Evolutionary conservation across 352 stramenopile species (phyloP).

Genomic region (Phytophthora quininea): DNA sequence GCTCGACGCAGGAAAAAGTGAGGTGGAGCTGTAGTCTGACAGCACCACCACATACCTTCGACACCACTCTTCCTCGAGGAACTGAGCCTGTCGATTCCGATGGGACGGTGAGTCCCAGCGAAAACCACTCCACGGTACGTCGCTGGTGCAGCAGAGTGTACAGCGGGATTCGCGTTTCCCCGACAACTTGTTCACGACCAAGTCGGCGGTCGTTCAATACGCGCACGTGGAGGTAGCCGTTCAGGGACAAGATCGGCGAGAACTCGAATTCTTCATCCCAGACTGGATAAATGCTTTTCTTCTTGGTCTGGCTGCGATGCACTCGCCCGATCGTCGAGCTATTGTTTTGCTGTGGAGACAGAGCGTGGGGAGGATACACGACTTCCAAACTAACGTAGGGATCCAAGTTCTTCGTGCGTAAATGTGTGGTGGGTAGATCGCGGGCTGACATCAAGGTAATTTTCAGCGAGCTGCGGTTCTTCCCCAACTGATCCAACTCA

Average conservation of each 20-base stretch:
- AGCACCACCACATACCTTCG: constrained; percentile 45
- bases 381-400: constrained; percentile 71
- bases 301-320: constrained; percentile 69
- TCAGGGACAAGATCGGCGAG: constrained; percentile 61
- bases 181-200: constrained; percentile 69
- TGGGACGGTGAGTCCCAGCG: constrained; percentile 39
- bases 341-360: constrained; percentile 10
- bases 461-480: constrained; percentile 59
- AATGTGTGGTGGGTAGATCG: constrained; percentile 64
- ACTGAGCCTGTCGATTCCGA: constrained; percentile 8
- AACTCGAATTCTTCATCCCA: constrained; percentile 86
- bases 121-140: constrained; percentile 64
- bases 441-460: constrained; percentile 54
- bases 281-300: constrained; percentile 77
- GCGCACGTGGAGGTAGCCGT: constrained; percentile 65
- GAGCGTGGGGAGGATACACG: constrained; percentile 52
- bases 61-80: constrained; percentile 15
- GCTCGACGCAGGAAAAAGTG: constrained; percentile 64
- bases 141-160: constrained; percentile 70
- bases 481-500: constrained; percentile 63
- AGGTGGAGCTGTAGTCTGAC: constrained; percentile 69
- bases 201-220: constrained; percentile 76
- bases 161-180: constrained; percentile 69
- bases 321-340: constrained; percentile 17
- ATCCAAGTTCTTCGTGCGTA: constrained; percentile 76